Percentiles rank a stretch among this genome's conserved stretches.
Conservation (phyloP, 441 rosid genomes). For the Jatropha podagrica region DNA sequence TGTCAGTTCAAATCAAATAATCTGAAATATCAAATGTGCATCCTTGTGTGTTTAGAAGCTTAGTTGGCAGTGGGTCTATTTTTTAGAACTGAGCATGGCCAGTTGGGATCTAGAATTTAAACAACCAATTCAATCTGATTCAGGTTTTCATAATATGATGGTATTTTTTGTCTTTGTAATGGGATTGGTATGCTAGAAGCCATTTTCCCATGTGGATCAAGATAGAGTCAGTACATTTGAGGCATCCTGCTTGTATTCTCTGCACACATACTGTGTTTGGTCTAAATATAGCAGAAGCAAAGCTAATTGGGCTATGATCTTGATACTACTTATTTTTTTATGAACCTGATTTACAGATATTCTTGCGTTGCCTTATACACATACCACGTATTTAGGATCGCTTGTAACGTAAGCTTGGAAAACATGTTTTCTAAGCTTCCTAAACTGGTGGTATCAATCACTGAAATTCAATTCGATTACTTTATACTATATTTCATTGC, state of each 20-base stretch:
- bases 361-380: not conserved
- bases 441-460: not conserved
- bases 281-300: too few species aligned
- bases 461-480: too few species aligned
- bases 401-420: not conserved
- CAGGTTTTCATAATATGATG: not conserved
- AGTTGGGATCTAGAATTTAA: slow-evolving; percentile 1
- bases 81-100: not conserved
- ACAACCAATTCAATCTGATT: not conserved
- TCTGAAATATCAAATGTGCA: not conserved
- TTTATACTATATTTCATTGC: too few species aligned
- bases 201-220: not conserved
- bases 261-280: not conserved
- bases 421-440: not conserved
- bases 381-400: not conserved
- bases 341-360: not conserved
- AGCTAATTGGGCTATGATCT: too few species aligned
- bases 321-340: too few species aligned
- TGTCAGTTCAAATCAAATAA: not conserved
- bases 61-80: not conserved
- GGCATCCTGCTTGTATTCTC: not conserved
- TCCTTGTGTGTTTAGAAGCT: slow-evolving; percentile 1
- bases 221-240: not conserved
- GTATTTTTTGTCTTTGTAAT: not conserved
- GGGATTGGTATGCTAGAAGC: not conserved